Percentiles rank a stretch among this genome's conserved stretches.
Evolutionary conservation across 2,329 filamentous ascomycete species (phyloP).

Genomic region (Drechslera avenae): DNA sequence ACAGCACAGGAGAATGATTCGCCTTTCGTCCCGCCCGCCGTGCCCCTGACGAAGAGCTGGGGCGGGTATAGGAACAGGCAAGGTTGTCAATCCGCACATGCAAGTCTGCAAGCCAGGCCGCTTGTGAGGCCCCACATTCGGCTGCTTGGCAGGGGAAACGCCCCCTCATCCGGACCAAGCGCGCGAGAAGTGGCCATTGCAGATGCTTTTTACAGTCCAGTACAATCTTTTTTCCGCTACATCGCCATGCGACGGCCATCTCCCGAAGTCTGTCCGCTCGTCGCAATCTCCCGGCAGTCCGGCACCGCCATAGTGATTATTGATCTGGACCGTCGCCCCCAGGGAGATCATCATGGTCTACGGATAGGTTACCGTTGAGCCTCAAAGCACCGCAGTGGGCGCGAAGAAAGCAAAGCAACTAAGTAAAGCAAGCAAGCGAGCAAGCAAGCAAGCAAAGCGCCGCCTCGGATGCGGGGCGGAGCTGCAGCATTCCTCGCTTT

Average conservation of each 20-base stretch:
- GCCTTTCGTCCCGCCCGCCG: constrained; percentile 22
- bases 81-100: constrained; percentile 21
- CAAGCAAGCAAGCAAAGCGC: not conserved
- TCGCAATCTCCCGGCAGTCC: constrained; percentile 4
- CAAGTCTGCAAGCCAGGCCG: constrained; percentile 18
- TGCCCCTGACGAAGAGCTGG: constrained; percentile 33
- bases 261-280: constrained; percentile 12
- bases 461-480: constrained; percentile 1
- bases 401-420: constrained; percentile 6
- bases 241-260: constrained; percentile 4
- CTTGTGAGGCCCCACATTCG: constrained; percentile 16
- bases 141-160: constrained; percentile 41
- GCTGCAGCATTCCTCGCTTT: constrained; percentile 15
- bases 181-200: constrained; percentile 13
- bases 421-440: no score
- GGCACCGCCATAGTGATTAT: not conserved
- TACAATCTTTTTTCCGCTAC: constrained; percentile 3
- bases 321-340: not conserved
- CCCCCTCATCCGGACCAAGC: constrained; percentile 11
- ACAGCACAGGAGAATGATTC: constrained; percentile 32
- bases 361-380: not conserved
- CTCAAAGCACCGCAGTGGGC: not conserved
- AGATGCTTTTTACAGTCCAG: constrained; percentile 7
- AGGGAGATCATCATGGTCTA: not conserved
- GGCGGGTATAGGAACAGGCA: constrained; percentile 31